These are phyloP conservation scores for Acacia pycnantha DNA, from an alignment of 331 rosid genomes.

Conservation along the genomic window DNA sequence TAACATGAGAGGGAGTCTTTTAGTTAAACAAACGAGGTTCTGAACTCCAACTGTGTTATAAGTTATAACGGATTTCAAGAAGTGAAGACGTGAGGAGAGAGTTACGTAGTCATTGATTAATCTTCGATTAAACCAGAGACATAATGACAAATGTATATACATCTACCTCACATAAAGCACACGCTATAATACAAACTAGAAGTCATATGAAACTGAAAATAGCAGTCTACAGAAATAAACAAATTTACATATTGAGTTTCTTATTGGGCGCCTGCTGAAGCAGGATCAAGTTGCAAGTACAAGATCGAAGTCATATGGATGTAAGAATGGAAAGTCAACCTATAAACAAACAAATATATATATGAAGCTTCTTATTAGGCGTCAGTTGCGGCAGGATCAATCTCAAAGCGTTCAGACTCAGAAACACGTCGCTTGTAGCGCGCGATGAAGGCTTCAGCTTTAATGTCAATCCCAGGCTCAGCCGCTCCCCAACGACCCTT, in stretches of 20 bases:
- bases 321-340: neutral
- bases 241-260: neutral
- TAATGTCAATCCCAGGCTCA: slow-evolving; percentile 58
- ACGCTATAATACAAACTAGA: neutral
- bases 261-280: neutral
- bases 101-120: too few relatives aligned
- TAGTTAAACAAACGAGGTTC: neutral
- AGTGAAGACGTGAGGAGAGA: neutral
- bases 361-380: neutral
- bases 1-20: too few relatives aligned
- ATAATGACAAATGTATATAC: neutral
- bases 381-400: neutral
- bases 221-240: neutral
- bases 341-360: neutral
- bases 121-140: neutral
- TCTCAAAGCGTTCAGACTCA: slow-evolving; percentile 45
- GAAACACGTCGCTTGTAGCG: slow-evolving; percentile 42
- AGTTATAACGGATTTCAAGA: neutral
- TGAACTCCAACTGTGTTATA: neutral
- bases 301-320: neutral
- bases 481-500: slow-evolving; percentile 54
- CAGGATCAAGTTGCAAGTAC: slow-evolving; percentile 6
- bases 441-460: slow-evolving; percentile 48
- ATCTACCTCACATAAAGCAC: neutral
- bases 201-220: neutral